Base-by-base conservation (phyloP, 169 alveolate species). In the Fabrea salina region DNA sequence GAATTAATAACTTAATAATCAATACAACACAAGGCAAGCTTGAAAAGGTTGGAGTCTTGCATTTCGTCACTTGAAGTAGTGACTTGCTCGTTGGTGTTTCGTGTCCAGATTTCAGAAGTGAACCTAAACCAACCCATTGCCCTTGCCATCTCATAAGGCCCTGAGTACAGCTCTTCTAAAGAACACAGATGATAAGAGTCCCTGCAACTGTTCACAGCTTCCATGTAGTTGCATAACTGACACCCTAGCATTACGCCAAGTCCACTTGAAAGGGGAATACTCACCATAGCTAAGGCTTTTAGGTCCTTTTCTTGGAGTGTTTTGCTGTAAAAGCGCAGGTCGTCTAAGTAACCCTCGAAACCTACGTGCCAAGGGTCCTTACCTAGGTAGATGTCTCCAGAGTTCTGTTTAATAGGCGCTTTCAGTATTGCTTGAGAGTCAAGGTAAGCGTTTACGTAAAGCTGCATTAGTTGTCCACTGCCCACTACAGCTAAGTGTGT, bases 111-210 rank as follows among this genome's bases (percentile, higher is more conserved):
- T 8, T 59, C 57, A 43, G 66, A 57, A 35, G 70, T 67, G 49
- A 61, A 77, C 54, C 75, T 61, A 41, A 77, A 61, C 83, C 83
- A 77, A 0, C 83, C 83, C 75, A 58, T 77, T 30, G 59, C 43
- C 50, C 83, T 77, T 25, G 83, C 83, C 61, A 77, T 59, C 49
- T 58, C 75, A 77, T 50, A 77, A n/a, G 58, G 61, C 16, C 83
- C 83, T 6, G 76, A 41, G 47, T 77, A 77, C 13, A 77, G 50
- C 49, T 77, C 83, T 57, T 39, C 50, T 30, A 40, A 40, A 25
- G 83, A 77, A 59, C 83, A 77, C 76, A 77, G 30, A 49, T 77
- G 83, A 44, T 49, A 77, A 22, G 19, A 13, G 13, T 77, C 68
- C 22, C 25, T 22, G 37, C 83, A 77, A 13, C 56, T 22, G 35